These are phyloP conservation scores for Suhomyces yuchorum DNA, from an alignment of 1,139 yeast species.

Conservation along the genomic window DNA sequence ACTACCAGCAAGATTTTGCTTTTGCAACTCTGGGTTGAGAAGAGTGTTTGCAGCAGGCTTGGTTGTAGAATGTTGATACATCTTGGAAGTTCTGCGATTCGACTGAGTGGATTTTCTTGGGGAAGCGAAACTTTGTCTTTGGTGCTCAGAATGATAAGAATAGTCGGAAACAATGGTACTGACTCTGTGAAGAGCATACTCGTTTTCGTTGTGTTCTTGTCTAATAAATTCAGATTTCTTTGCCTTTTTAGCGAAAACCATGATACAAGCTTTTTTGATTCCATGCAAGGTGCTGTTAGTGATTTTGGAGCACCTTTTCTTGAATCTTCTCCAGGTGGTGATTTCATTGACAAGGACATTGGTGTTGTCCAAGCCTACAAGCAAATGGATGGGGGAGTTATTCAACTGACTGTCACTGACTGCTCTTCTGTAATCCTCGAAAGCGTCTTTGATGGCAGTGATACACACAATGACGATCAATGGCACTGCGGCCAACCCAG, in stretches of 20 bases:
- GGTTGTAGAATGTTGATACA: conserved; percentile 8
- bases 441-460: conserved; percentile 90
- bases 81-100: conserved; percentile 7
- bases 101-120: conserved; percentile 11
- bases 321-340: conserved; percentile 66
- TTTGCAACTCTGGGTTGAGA: conserved; percentile 35
- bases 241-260: conserved; percentile 32
- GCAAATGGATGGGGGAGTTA: conserved; percentile 79
- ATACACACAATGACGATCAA: conserved; percentile 85
- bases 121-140: conserved; percentile 9
- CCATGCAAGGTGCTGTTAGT: conserved; percentile 22
- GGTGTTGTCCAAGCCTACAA: conserved; percentile 68
- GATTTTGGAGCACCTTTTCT: conserved; percentile 43
- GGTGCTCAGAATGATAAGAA: conserved; percentile 20
- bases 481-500: conserved; percentile 91
- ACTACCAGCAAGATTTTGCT: conserved; percentile 21
- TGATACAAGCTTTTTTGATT: conserved; percentile 26
- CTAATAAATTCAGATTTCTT: conserved; percentile 32
- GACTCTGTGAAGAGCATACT: conserved; percentile 37
- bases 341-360: conserved; percentile 75
- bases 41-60: conserved; percentile 29
- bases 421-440: conserved; percentile 90
- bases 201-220: conserved; percentile 30
- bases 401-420: conserved; percentile 80
- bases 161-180: conserved; percentile 45